phyloP scores from a whole-genome alignment of 2,329 filamentous ascomycete species.

The Claviceps maximensis region DNA sequence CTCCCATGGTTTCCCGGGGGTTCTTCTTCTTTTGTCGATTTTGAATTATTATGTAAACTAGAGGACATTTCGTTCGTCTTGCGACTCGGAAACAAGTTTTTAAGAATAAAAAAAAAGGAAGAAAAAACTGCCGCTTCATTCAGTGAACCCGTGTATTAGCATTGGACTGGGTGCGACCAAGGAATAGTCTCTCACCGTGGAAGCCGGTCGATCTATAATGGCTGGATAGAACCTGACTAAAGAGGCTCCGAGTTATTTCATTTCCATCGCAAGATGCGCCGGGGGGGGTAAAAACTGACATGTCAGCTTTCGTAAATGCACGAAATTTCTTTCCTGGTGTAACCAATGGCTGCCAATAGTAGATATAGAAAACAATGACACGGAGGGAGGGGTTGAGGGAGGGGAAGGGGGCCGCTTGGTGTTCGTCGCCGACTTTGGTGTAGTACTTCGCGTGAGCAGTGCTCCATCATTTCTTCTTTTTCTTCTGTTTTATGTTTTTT shows the following conservation, averaged over 20 bases:
- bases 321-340: background rate
- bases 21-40: no score
- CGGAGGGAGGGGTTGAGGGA: background rate
- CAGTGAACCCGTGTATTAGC: no score
- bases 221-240: background rate
- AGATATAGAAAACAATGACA: no score
- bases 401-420: background rate
- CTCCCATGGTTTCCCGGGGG: no score
- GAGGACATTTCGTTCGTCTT: no score
- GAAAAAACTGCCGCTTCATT: no score
- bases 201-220: background rate
- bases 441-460: background rate
- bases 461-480: background rate
- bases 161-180: no score
- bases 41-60: no score
- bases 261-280: background rate
- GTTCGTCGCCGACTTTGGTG: background rate
- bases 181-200: background rate
- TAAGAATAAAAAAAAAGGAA: no score
- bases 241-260: background rate
- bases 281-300: background rate
- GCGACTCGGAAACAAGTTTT: no score
- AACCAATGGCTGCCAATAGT: background rate
- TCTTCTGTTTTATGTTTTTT: background rate
- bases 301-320: background rate